Conservation (phyloP, 371 early-diverging fungal genomes). For the Mucor piriformis region DNA sequence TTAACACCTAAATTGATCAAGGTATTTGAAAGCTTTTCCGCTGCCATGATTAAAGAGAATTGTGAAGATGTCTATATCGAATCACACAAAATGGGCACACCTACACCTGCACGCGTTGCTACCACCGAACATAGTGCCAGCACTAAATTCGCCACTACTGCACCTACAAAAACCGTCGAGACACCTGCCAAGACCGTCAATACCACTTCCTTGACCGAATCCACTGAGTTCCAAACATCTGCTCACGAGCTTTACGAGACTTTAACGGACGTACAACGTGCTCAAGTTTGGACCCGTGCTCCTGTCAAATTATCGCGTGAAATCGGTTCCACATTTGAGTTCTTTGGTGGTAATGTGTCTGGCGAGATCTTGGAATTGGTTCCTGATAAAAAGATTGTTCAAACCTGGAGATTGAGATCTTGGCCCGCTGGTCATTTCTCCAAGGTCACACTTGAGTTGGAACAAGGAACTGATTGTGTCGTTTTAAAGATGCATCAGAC, state of each 20-base stretch:
- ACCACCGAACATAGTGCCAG: conserved; percentile 26
- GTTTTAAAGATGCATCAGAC: conserved; percentile 78
- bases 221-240: conserved; percentile 86
- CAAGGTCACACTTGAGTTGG: conserved; percentile 75
- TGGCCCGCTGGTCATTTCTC: conserved; percentile 92
- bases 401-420: conserved; percentile 81
- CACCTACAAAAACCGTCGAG: conserved; percentile 2
- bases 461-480: conserved; percentile 72
- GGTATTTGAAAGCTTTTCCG: conserved; percentile 68
- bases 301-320: conserved; percentile 56
- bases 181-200: conserved; percentile 47
- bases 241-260: conserved; percentile 83
- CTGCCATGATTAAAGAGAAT: conserved; percentile 80
- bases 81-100: conserved; percentile 46
- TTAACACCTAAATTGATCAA: conserved; percentile 67
- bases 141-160: conserved; percentile 1
- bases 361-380: conserved; percentile 79
- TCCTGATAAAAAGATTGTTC: conserved; percentile 79
- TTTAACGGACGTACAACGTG: conserved; percentile 75
- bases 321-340: conserved; percentile 65
- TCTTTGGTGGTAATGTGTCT: conserved; percentile 89
- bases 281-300: conserved; percentile 82
- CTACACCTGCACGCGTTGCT: conserved; percentile 39
- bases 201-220: conserved; percentile 73
- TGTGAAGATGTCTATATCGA: conserved; percentile 90